Evolutionary conservation across 2,329 filamentous ascomycete genomes (phyloP), one percentile per base, ranked within the genome.

Genomic region (Plectosphaerella cucumerina): DNA sequence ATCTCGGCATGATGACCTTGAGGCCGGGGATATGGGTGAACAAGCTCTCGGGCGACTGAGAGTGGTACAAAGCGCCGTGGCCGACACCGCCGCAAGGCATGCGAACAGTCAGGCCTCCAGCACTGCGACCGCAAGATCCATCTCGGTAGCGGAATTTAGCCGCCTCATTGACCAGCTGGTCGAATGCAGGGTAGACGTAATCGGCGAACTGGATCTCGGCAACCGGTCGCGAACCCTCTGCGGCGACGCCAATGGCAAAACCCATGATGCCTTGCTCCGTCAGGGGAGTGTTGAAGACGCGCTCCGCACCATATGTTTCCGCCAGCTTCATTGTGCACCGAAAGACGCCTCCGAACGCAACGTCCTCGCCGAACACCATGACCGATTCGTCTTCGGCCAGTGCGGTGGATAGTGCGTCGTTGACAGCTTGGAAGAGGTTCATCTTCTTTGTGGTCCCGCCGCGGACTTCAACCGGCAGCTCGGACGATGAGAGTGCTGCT

Each of bases 161-260:
- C 0, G 89, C 91, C 70, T 97, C 91, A 62, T 96, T 96, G 63
- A 96, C 90, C 31, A 97, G 80, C 73, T 97, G 91, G 63, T 97
- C 91, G 62, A 96, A 96, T 0, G 92, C 91, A 3, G 92, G 92
- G 66, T 86, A 96, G 50, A 96, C 85, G 66, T 97, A 97, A 66
- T 97, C 92, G 53, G 92, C 92, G 64, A 97, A 97, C 66, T 97
- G 92, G 50, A 97, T 91, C 73, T 99, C 94, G 1, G 93, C 93
- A 21, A 97, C 82, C 0, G 94, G 90, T 51, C 87, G 87, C 88
- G 96, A 91, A 21, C 93, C 93, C 72, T 96, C 88, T 6, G 90
- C 89, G 0, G 93, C 92, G 34, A 86, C 84, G 2, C 94, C 94
- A 58, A 97, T 91, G 11, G 87, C 94, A 64, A 97, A 97, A 0